Evolutionary conservation across 768 basidiomycete species (phyloP).

Genomic region (Suillus subaureus): DNA sequence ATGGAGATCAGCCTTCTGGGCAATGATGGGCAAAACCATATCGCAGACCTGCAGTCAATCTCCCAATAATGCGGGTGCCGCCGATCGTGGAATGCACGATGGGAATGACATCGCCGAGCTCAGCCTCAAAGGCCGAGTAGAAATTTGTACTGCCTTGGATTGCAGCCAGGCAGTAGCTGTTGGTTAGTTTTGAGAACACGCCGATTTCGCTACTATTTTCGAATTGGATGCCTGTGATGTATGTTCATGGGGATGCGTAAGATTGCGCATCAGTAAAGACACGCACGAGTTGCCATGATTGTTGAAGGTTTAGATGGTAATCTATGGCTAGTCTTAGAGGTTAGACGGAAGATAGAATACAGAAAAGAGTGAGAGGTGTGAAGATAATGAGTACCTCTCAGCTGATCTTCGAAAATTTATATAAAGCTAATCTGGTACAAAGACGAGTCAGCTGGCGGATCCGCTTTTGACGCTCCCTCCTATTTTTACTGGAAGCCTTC

Average conservation of each 20-base stretch:
- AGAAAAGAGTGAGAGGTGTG: conserved; percentile 1
- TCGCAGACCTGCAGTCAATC: conserved; percentile 81
- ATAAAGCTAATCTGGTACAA: background rate
- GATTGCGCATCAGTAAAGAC: background rate
- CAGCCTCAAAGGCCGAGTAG: conserved; percentile 95
- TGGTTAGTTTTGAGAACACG: conserved; percentile 96
- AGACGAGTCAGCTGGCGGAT: conserved; percentile 7
- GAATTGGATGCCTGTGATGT: conserved; percentile 77
- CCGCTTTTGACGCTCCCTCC: background rate
- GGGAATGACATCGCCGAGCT: conserved; percentile 90
- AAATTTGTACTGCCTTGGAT: conserved; percentile 97
- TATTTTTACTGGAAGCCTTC: background rate
- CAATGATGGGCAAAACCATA: background rate
- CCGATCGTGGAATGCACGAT: conserved; percentile 96
- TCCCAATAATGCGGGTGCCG: conserved; percentile 91
- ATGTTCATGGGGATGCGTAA: conserved; percentile 10
- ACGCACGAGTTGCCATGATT: conserved; percentile 68
- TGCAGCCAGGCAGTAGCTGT: conserved; percentile 95
- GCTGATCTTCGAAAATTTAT: background rate
- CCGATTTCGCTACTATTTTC: conserved; percentile 96
- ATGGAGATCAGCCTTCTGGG: background rate
- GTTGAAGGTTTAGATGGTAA: conserved; percentile 12
- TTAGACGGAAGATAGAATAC: conserved; percentile 4
- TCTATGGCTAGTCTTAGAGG: background rate
- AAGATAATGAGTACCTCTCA: background rate